phyloP scores from a whole-genome alignment of 306 rosid genomes.

The Morella rubra region DNA sequence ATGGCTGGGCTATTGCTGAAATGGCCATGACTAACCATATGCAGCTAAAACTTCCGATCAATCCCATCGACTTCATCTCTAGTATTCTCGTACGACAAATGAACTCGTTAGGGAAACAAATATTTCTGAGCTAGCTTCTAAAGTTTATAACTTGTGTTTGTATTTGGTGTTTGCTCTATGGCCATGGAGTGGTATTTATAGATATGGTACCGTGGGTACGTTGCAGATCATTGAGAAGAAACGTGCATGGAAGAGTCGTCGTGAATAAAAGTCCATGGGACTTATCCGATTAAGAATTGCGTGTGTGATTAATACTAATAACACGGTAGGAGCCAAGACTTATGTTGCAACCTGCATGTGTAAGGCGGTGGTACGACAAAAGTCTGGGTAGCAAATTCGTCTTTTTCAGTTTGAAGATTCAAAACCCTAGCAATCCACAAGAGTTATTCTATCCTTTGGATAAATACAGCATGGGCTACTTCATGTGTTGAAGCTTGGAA shows the following conservation, averaged over 20 bases:
- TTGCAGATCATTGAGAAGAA: background rate
- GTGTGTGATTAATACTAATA: background rate
- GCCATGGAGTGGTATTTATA: background rate
- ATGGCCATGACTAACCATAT: background rate
- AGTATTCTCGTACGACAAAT: background rate
- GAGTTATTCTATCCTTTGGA: no score
- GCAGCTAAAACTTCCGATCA: conserved; percentile 4
- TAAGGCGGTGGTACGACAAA: no score
- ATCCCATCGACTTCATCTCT: background rate
- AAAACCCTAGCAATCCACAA: no score
- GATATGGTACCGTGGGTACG: background rate
- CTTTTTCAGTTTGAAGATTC: no score
- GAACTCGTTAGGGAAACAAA: background rate
- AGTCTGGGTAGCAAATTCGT: no score
- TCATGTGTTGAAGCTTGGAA: no score
- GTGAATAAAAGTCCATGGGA: background rate
- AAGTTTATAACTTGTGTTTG: background rate
- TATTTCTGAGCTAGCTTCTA: background rate
- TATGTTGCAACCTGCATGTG: background rate
- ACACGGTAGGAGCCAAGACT: background rate
- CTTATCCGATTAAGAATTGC: background rate
- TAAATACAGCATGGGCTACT: no score
- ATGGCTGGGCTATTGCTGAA: conserved; percentile 27
- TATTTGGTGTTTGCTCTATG: background rate
- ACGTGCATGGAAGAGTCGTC: background rate